Evolutionary conservation across 2,329 filamentous ascomycete genomes (phyloP).

Genomic region (Verticillium dahliae): DNA sequence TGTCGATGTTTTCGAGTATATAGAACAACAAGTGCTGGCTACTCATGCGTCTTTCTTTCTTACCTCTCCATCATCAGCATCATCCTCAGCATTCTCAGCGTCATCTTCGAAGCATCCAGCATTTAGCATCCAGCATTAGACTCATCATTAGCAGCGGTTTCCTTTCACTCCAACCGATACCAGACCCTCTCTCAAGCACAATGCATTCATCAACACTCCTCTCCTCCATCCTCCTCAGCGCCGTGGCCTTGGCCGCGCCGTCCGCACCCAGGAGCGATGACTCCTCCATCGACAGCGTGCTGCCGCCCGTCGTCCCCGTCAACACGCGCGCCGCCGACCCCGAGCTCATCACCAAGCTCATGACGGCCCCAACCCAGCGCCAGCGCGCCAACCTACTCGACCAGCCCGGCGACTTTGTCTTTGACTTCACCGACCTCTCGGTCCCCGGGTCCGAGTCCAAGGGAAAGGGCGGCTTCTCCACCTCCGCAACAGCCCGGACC

Average conservation of each 20-base stretch:
- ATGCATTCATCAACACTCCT: slow-evolving; percentile 10
- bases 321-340: slow-evolving; percentile 39
- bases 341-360: slow-evolving; percentile 34
- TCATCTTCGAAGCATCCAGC: neutral
- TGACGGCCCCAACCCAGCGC: slow-evolving; percentile 25
- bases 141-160: neutral
- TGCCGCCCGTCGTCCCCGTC: slow-evolving; percentile 24
- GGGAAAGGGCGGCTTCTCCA: slow-evolving; percentile 28
- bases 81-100: neutral
- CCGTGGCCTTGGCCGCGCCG: slow-evolving; percentile 10
- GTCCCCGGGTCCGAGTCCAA: slow-evolving; percentile 10
- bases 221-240: slow-evolving; percentile 9
- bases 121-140: neutral
- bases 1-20: neutral
- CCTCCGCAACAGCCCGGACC: slow-evolving; percentile 36
- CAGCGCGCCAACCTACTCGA: slow-evolving; percentile 24
- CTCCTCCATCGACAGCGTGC: slow-evolving; percentile 12
- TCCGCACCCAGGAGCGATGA: neutral
- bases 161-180: neutral
- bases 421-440: slow-evolving; percentile 28
- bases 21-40: neutral
- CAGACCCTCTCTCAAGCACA: neutral
- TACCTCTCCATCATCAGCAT: neutral
- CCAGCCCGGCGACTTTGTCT: slow-evolving; percentile 31
- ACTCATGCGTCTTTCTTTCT: neutral